Base-by-base conservation (phyloP, 2,329 filamentous ascomycete species). In the Aspergillus quadricinctus region DNA sequence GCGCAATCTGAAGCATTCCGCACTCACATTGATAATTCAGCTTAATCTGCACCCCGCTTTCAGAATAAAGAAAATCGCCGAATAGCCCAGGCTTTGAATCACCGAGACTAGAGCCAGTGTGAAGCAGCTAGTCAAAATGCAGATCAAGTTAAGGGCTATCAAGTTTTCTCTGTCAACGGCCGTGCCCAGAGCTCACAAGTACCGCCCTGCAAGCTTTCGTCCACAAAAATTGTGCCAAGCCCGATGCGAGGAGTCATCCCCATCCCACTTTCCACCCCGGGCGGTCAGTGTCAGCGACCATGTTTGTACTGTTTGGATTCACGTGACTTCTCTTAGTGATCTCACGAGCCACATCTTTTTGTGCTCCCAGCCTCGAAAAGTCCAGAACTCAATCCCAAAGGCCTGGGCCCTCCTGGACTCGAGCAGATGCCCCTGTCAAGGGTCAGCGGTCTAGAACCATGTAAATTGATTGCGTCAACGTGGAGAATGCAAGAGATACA, bases 181-280 rank as follows among this genome's bases (percentile, higher is more conserved):
- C 49, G 31, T 5, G 31, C 31, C 31, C 14, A 37, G 3, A 37
- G 31, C 31, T 37, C 31, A 17, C 31, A 37, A 37, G 14, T 37
- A 3, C 31, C 31, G 14, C 14, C 29, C 45, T 43, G 45, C 55
- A 54, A 48, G 55, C 52, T 60, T 58, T 60, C 58, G 56, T 57
- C 59, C 55, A 61, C 66, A 69, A 70, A 70, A 71, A 61, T 62
- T 68, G 64, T 62, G 64, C 66, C 67, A 67, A 70, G 67, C 64
- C 49, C 52, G 50, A 50, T 45, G 41, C 41, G 55, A 56, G 57
- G 61, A 62, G 57, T 63, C 61, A 64, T 62, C 27, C 9, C 9
- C 60, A 63, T 61, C 60, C 61, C 60, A 61, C 62, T 50, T 50
- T 52, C 48, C 53, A 54, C 49, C n/a, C 45, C n/a, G 43, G 43